Evolutionary conservation across 768 basidiomycete species (phyloP), one percentile per base, ranked within the genome.

Genomic region (Serendipita sp.): DNA sequence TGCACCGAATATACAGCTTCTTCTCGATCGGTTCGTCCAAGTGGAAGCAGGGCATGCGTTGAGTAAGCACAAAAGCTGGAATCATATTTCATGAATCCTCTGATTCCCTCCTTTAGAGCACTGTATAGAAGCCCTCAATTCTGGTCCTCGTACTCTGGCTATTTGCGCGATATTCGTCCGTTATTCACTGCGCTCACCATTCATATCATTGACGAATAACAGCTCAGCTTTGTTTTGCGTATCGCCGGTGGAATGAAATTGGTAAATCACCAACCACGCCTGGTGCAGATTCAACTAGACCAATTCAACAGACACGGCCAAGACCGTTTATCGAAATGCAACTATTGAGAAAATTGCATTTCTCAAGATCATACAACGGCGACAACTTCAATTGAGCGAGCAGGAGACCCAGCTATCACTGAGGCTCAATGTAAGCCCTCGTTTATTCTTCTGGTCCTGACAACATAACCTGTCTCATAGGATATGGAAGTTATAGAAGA

Each of bases 201-300:
- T 29, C 4, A 23, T 18, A 2, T 29, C 3, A 23, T 34, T 64
- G 29, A 60, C 29, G 0, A n/a, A 37, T 3, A 2, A 29, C 18
- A 64, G 64, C 64, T 40, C 64, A 64, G 44, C 43, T 64, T 3
- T 64, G 64, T 37, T 60, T 60, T 37, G 64, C 64, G 5, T 64
- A 64, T 43, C 52, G 64, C 11, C 52, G 64, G 13, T 64, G 52
- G 64, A 23, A 64, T 52, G 64, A 64, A 40, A 64, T 64, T 6
- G 64, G 64, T 64, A 64, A 44, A 15, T 8, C 16, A 10, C 55
- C 37, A 37, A 5, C 55, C 3, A 1, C 29, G 13, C n/a, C 27
- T 6, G 46, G 1, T 5, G 2, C 1, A 27, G n/a, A 27, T 45
- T n/a, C 31, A 40, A 44, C 64, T 40, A 36, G 36, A 6, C 29